Evolutionary conservation across 2,329 filamentous ascomycete genomes (phyloP).

Genomic region (Monosporascus sp.): DNA sequence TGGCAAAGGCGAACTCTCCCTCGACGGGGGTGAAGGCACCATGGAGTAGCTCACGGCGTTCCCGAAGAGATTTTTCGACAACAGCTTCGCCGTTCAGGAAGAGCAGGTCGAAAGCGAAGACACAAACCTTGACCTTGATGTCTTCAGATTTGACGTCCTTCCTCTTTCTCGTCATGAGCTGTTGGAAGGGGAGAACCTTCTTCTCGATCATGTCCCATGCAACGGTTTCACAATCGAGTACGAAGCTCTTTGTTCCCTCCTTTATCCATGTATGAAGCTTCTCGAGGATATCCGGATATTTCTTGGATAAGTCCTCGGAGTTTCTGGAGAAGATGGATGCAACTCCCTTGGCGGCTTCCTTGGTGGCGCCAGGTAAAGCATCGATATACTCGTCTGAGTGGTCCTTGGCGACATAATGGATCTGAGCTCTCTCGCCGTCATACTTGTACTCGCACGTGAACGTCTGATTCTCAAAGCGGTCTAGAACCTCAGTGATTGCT

Average conservation of each 20-base stretch:
- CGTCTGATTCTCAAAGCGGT: constrained; percentile 89
- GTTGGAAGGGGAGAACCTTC: constrained; percentile 94
- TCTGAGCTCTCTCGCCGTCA: constrained; percentile 95
- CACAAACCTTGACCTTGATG: constrained; percentile 93
- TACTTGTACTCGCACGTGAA: constrained; percentile 99
- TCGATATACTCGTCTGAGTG: constrained; percentile 64
- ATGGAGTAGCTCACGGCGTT: constrained; percentile 72
- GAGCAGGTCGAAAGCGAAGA: constrained; percentile 92
- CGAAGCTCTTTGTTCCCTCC: constrained; percentile 84
- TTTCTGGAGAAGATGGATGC: constrained; percentile 96
- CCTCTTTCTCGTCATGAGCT: constrained; percentile 95
- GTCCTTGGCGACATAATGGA: constrained; percentile 89
- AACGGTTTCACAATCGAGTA: constrained; percentile 97
- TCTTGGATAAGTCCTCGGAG: constrained; percentile 93
- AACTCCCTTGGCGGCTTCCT: constrained; percentile 66
- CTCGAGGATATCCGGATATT: constrained; percentile 90
- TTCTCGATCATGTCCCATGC: constrained; percentile 94
- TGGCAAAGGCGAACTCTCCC: constrained; percentile 88
- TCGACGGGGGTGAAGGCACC: constrained; percentile 71
- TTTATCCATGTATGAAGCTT: constrained; percentile 90
- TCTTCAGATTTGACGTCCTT: constrained; percentile 96
- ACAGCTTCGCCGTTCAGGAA: constrained; percentile 89
- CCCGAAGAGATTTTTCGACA: constrained; percentile 80
- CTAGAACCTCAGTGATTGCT: constrained; percentile 93
- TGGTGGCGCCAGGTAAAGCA: constrained; percentile 53